These are phyloP conservation scores for Thinopyrum obtusiflorum DNA, from an alignment of 202 grass and related monocot genomes.

Conservation along the genomic window DNA sequence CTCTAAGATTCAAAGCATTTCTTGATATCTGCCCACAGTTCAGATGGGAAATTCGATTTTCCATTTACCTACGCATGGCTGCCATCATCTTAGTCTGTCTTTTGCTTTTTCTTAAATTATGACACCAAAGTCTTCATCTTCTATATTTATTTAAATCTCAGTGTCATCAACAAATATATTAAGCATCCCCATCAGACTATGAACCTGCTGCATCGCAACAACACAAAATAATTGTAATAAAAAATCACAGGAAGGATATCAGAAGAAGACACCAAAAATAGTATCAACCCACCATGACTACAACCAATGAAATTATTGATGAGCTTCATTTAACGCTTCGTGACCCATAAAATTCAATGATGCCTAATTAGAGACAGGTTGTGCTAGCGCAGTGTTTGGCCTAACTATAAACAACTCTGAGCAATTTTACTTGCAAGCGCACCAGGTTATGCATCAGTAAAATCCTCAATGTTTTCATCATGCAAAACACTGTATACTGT, in stretches of 20 bases:
- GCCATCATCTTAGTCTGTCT: not conserved
- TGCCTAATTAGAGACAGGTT: not conserved
- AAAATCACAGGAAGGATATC: not conserved
- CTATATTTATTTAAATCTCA: not conserved
- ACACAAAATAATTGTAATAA: not conserved
- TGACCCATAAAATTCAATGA: not conserved
- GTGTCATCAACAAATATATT: not conserved
- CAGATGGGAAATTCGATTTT: not conserved
- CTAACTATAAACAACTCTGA: not conserved
- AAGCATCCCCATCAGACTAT: not conserved
- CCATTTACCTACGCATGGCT: not conserved
- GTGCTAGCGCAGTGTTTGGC: not conserved
- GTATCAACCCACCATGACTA: not conserved
- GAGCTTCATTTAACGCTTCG: not conserved
- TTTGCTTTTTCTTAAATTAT: not conserved
- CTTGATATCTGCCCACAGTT: not conserved
- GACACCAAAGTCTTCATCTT: not conserved
- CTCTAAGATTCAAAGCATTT: not conserved
- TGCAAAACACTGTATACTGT: too few relatives aligned
- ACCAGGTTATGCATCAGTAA: too few relatives aligned
- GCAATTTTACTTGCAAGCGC: too few relatives aligned
- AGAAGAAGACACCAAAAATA: not conserved
- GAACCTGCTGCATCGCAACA: not conserved
- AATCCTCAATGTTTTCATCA: too few relatives aligned
- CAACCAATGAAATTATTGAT: not conserved